These are phyloP conservation scores for Cyclotella cryptica DNA, from an alignment of 108 stramenopile genomes.

Conservation along the genomic window DNA sequence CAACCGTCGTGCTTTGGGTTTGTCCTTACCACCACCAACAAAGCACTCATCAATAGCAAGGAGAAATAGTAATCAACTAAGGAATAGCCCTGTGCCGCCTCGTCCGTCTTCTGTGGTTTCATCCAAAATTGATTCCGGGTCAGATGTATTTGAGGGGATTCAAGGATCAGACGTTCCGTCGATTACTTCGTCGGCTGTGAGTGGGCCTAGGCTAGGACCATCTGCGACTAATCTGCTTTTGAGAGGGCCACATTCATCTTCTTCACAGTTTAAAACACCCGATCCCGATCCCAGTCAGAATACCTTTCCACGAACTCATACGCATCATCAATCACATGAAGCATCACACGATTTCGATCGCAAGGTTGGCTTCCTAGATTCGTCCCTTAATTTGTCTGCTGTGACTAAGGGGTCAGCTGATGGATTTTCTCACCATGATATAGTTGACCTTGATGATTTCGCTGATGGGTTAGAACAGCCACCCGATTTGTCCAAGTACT, in stretches of 20 bases:
- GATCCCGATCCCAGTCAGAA: slow-evolving; percentile 20
- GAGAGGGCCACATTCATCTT: slow-evolving; percentile 21
- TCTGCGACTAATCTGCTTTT: background rate
- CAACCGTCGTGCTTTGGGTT: slow-evolving; percentile 21
- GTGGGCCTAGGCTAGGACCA: background rate
- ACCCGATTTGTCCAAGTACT: slow-evolving; percentile 65
- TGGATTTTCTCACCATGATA: slow-evolving; percentile 21
- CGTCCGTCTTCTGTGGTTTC: slow-evolving; percentile 16
- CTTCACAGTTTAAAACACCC: slow-evolving; percentile 43
- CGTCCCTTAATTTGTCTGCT: slow-evolving; percentile 42
- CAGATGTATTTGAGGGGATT: slow-evolving; percentile 77
- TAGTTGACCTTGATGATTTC: slow-evolving; percentile 28
- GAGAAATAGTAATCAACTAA: slow-evolving; percentile 10
- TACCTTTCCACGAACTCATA: background rate
- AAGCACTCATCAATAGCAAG: background rate
- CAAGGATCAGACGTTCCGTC: slow-evolving; percentile 48
- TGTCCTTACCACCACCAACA: slow-evolving; percentile 19
- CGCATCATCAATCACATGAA: background rate
- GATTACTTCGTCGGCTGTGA: slow-evolving; percentile 34
- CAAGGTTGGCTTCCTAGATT: slow-evolving; percentile 29
- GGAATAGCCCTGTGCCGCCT: slow-evolving; percentile 13
- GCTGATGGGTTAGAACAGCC: slow-evolving; percentile 27
- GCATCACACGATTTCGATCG: background rate
- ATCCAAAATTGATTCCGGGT: slow-evolving; percentile 53
- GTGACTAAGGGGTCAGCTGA: slow-evolving; percentile 28